phyloP scores from a whole-genome alignment of 768 basidiomycete genomes.

The Suillus variegatus region DNA sequence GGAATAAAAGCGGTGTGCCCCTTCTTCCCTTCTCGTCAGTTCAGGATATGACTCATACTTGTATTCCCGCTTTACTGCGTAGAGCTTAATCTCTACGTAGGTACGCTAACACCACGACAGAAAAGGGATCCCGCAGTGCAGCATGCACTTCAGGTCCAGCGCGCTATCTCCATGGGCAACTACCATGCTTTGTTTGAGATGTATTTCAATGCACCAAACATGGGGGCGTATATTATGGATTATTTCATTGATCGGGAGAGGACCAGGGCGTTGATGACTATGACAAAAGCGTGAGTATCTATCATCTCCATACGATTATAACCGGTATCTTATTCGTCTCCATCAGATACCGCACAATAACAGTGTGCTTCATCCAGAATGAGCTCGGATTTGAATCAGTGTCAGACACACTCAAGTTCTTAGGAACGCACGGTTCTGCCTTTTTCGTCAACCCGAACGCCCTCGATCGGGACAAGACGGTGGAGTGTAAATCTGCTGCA shows the following conservation, averaged over 20 bases:
- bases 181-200: conserved; percentile 91
- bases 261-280: conserved; percentile 80
- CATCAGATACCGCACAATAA: conserved; percentile 76
- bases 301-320: not conserved
- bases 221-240: conserved; percentile 99
- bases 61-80: conserved; percentile 12
- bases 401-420: conserved; percentile 64
- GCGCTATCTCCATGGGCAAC: conserved; percentile 88
- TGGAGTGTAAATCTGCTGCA: conserved; percentile 73
- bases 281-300: conserved; percentile 85
- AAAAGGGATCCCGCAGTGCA: conserved; percentile 77
- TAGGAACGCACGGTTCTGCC: conserved; percentile 67
- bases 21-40: conserved; percentile 1
- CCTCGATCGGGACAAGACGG: conserved; percentile 59
- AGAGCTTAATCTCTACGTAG: conserved; percentile 97
- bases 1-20: conserved; percentile 87
- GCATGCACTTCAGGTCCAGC: conserved; percentile 89
- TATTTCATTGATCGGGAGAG: conserved; percentile 95
- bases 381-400: conserved; percentile 84
- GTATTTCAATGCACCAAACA: conserved; percentile 85
- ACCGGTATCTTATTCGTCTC: conserved; percentile 8
- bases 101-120: conserved; percentile 94
- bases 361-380: conserved; percentile 73
- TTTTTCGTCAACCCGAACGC: conserved; percentile 65
- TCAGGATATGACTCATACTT: conserved; percentile 4